Conservation (phyloP, 2,329 filamentous ascomycete species). For the Aspergillus tamarii region DNA sequence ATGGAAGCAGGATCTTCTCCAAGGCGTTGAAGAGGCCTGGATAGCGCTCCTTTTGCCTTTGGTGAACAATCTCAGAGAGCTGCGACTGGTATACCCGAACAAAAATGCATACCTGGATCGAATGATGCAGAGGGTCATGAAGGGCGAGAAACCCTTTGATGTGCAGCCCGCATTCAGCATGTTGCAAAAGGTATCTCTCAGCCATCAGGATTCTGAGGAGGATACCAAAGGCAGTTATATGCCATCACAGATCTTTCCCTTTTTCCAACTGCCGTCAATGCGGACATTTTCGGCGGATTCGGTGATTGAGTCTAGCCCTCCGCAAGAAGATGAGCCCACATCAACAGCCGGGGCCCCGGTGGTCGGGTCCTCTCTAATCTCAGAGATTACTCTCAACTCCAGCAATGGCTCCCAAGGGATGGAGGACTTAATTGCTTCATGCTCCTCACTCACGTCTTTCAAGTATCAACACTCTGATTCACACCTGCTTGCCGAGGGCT, state of each 20-base stretch:
- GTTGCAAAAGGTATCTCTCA: conserved; percentile 25
- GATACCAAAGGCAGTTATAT: conserved; percentile 14
- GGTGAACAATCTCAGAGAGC: conserved; percentile 26
- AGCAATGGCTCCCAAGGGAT: conserved; percentile 33
- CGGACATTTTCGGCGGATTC: conserved; percentile 28
- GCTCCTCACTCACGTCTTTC: conserved; percentile 29
- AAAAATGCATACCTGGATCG: conserved; percentile 26
- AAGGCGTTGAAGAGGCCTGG: conserved; percentile 31
- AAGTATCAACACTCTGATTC: conserved; percentile 38
- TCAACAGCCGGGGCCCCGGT: not conserved
- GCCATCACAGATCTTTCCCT: conserved; percentile 26
- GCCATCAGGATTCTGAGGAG: conserved; percentile 14
- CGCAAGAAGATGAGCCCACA: not conserved
- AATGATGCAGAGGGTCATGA: conserved; percentile 25
- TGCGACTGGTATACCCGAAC: conserved; percentile 26
- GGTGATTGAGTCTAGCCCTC: conserved; percentile 26
- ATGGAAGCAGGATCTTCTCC: conserved; percentile 28
- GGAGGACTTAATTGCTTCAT: conserved; percentile 25
- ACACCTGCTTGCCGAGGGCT: conserved; percentile 29
- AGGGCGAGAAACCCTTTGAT: conserved; percentile 23
- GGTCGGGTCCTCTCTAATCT: conserved; percentile 22
- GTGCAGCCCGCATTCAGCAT: conserved; percentile 19
- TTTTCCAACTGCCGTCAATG: conserved; percentile 31
- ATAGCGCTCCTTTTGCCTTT: conserved; percentile 30
- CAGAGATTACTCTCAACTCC: conserved; percentile 28